Base-by-base conservation (phyloP, 2,329 filamentous ascomycete genomes). In the Sporothrix schenckii region DNA sequence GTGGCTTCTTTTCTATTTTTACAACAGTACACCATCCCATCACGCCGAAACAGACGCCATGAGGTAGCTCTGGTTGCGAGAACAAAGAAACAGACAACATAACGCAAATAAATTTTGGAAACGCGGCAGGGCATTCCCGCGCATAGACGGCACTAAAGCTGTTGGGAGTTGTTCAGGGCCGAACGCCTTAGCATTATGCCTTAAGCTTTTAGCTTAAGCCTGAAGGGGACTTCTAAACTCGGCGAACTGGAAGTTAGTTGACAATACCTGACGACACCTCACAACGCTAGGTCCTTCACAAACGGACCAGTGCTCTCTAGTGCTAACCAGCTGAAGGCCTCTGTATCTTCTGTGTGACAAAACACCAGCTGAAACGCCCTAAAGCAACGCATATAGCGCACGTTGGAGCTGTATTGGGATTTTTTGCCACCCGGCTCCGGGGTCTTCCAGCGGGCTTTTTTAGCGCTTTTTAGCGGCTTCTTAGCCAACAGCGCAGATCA, bases 341-440 rank as follows among this genome's bases (percentile, higher is more conserved):
- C 41, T 44, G 27, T 34, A 34, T 9, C 4, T 9, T 34, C 54
- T 41, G 30, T 30, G 41, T 30, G 39, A 30, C 16, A 41, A 21
- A 16, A 19, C 19, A 58, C 30, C 11, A 34, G 30, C 54, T 21
- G 16, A 58, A 39, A 58, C 54, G 30, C 11, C 11, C 24, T 54
- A 54, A 9, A 19, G 19, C 19, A 21, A n/a, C 4, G 1, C 5
- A 34, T 39, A 41, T 34, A 47, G 58, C 58, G 58, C 58, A 44
- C 11, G 4, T 34, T 47, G 10, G 58, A 47, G 58, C 58, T 61
- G 39, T 44, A 27, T 47, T 7, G 58, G n/a, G 39, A 11, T 34
- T 19, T 34, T 60, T 60, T 63, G 58, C 58, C 58, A 47, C 58
- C 56, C 56, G 56, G 34, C 56, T 60, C 56, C 34, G 56, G 56